A percentile compares a stretch with the other conserved stretches of the same genome.
These are phyloP conservation scores for Hansfordia pulvinata DNA, from an alignment of 2,329 filamentous ascomycete genomes.

Conservation along the genomic window DNA sequence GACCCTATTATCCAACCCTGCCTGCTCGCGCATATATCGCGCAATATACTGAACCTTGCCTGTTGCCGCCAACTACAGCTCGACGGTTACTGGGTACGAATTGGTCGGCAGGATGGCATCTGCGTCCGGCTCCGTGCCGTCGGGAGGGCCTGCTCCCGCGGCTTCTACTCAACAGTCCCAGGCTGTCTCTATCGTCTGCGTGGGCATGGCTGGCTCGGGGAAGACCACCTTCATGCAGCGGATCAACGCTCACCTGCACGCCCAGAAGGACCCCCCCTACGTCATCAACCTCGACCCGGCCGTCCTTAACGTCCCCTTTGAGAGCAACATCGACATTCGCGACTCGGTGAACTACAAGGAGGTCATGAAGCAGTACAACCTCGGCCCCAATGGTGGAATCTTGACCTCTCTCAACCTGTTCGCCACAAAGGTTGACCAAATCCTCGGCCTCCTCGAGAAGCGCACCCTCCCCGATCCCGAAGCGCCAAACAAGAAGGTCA, in stretches of 20 bases:
- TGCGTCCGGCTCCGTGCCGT: too few relatives aligned
- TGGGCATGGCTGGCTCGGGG: conserved; percentile 96
- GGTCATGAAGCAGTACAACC: conserved; percentile 98
- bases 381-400: conserved; percentile 94
- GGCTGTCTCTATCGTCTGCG: conserved; percentile 76
- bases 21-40: too few relatives aligned
- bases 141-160: too few relatives aligned
- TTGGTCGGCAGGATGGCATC: too few relatives aligned
- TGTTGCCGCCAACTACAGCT: too few relatives aligned
- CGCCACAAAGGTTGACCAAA: conserved; percentile 95
- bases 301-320: conserved; percentile 85
- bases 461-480: conserved; percentile 52
- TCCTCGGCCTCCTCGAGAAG: conserved; percentile 81
- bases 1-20: too few relatives aligned
- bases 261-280: conserved; percentile 70
- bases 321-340: conserved; percentile 96
- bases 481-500: conserved; percentile 45
- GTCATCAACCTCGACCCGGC: conserved; percentile 96
- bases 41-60: too few relatives aligned
- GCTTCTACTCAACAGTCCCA: conserved; percentile 11
- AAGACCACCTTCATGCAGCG: conserved; percentile 99
- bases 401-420: conserved; percentile 92
- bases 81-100: too few relatives aligned
- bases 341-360: conserved; percentile 99
- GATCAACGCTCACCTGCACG: conserved; percentile 86